Conservation (phyloP, 352 stramenopile species). For the Pythium graminicola region DNA sequence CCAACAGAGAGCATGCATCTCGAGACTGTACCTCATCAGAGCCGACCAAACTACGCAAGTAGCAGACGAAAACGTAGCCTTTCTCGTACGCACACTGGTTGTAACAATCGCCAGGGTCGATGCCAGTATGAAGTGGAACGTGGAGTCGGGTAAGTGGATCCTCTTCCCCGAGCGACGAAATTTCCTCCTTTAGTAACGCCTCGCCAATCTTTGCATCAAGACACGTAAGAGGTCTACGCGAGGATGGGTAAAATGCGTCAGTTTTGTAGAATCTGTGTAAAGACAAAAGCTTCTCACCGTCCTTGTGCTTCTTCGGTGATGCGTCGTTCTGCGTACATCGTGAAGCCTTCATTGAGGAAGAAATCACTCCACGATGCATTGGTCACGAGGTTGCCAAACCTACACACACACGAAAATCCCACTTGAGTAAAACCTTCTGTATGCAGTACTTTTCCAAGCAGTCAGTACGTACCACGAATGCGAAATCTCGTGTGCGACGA, state of each 20-base stretch:
- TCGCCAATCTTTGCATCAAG: slow-evolving; percentile 69
- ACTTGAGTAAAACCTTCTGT: too few relatives aligned
- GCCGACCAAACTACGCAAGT: slow-evolving; percentile 54
- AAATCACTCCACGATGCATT: slow-evolving; percentile 96
- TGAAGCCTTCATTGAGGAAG: slow-evolving; percentile 99
- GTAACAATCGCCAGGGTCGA: slow-evolving; percentile 76
- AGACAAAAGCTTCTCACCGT: slow-evolving; percentile 27
- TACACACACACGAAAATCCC: too few relatives aligned
- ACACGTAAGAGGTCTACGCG: slow-evolving; percentile 46
- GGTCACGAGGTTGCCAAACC: slow-evolving; percentile 50
- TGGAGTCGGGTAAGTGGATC: slow-evolving; percentile 61
- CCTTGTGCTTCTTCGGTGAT: slow-evolving; percentile 52
- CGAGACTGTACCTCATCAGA: slow-evolving; percentile 33
- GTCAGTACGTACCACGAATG: slow-evolving; percentile 19
- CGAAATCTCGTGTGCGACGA: slow-evolving; percentile 90
- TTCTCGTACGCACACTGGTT: slow-evolving; percentile 82
- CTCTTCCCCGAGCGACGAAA: slow-evolving; percentile 57
- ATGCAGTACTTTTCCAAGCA: too few relatives aligned
- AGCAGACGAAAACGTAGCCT: slow-evolving; percentile 72
- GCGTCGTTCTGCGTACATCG: slow-evolving; percentile 94
- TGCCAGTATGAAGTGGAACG: slow-evolving; percentile 64
- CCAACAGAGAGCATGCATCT: not conserved
- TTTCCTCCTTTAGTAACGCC: slow-evolving; percentile 57
- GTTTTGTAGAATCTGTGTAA: not conserved
- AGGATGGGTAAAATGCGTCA: not conserved